These are phyloP conservation scores for Calonectria multiphialidica DNA, from an alignment of 2,329 filamentous ascomycete species.

Conservation along the genomic window DNA sequence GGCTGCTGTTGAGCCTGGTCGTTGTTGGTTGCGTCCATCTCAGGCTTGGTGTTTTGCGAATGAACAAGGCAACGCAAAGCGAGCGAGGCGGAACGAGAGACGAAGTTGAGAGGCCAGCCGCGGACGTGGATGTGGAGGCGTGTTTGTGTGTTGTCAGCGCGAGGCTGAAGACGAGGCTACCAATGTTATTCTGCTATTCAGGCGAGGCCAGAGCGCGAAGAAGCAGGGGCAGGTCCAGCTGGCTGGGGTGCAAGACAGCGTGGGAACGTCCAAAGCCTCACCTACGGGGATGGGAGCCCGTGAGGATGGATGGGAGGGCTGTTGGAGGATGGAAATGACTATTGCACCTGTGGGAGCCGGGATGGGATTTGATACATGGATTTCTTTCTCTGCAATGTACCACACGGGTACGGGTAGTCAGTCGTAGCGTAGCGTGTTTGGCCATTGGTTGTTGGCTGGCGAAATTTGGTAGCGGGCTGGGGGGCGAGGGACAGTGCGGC, in stretches of 20 bases:
- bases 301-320: background rate
- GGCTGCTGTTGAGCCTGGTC: constrained; percentile 33
- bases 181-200: constrained; percentile 35
- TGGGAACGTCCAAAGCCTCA: constrained; percentile 18
- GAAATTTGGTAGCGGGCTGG: constrained; percentile 19
- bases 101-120: background rate
- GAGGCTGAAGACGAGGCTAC: constrained; percentile 33
- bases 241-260: constrained; percentile 31
- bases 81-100: background rate
- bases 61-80: background rate
- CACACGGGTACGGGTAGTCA: background rate
- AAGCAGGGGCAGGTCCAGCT: constrained; percentile 35
- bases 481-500: background rate
- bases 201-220: constrained; percentile 31
- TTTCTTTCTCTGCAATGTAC: constrained; percentile 1
- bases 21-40: constrained; percentile 37
- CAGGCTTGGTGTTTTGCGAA: background rate
- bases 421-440: constrained; percentile 1
- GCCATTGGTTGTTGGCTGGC: background rate
- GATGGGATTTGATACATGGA: constrained; percentile 19
- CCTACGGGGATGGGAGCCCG: constrained; percentile 19
- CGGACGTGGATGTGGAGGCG: background rate
- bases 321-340: background rate
- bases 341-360: background rate
- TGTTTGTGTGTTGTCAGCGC: constrained; percentile 20